These are phyloP conservation scores for Nothophaeocryptopus gaeumannii DNA, from an alignment of 2,329 filamentous ascomycete species.

Conservation along the genomic window DNA sequence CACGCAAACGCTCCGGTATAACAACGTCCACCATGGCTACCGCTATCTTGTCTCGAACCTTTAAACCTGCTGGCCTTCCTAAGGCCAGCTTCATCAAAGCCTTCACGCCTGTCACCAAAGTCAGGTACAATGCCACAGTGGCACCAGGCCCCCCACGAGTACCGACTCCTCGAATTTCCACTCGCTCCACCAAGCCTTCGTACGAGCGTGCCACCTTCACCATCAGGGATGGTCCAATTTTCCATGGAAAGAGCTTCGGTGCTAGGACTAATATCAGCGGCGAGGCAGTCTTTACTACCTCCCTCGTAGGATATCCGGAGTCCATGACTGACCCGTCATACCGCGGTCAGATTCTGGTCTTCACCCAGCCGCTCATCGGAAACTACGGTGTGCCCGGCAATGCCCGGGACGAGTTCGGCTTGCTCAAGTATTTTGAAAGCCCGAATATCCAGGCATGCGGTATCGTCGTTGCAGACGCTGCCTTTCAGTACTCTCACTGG, in stretches of 20 bases:
- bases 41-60: slow-evolving; percentile 55
- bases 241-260: slow-evolving; percentile 93
- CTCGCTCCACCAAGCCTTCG: slow-evolving; percentile 58
- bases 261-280: slow-evolving; percentile 95
- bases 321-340: slow-evolving; percentile 70
- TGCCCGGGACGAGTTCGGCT: slow-evolving; percentile 79
- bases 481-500: slow-evolving; percentile 95
- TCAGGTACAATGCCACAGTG: slow-evolving; percentile 60
- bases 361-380: slow-evolving; percentile 95
- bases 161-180: slow-evolving; percentile 58
- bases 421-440: slow-evolving; percentile 97
- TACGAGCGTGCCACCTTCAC: slow-evolving; percentile 87
- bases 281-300: slow-evolving; percentile 98
- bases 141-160: slow-evolving; percentile 67
- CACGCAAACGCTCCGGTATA: slow-evolving; percentile 21
- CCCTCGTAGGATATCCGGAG: slow-evolving; percentile 95
- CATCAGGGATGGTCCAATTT: slow-evolving; percentile 92
- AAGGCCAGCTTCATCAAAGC: slow-evolving; percentile 44
- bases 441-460: slow-evolving; percentile 95
- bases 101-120: slow-evolving; percentile 46
- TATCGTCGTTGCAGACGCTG: slow-evolving; percentile 93
- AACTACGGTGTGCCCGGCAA: slow-evolving; percentile 96
- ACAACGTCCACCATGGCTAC: slow-evolving; percentile 31
- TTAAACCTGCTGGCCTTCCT: slow-evolving; percentile 47
- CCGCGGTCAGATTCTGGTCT: slow-evolving; percentile 90